Conservation (phyloP, 164 flowering plant species). For the Macadamia tetraphylla region DNA sequence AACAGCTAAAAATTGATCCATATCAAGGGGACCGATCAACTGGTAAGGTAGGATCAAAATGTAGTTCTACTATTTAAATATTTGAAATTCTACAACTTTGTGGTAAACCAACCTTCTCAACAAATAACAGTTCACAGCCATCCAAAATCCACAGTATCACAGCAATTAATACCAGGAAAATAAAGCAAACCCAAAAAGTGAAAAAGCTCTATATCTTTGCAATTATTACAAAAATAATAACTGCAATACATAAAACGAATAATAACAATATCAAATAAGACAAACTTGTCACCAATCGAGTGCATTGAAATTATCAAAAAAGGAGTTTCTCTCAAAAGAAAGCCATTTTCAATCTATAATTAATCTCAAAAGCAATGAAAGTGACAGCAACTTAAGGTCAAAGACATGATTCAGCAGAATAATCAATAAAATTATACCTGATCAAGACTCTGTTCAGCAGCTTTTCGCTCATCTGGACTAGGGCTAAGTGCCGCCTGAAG, state of each 20-base stretch:
- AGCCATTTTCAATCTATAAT: neutral
- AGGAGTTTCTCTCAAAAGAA: too few relatives aligned
- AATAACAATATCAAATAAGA: neutral
- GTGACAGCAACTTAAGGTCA: neutral
- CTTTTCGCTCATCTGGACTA: conserved; percentile 78
- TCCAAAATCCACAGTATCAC: neutral
- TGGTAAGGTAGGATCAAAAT: neutral
- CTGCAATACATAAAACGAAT: neutral
- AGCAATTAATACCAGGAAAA: neutral
- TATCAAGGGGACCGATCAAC: neutral
- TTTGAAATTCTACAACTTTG: neutral
- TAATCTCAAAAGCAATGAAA: neutral
- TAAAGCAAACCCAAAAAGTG: too few relatives aligned
- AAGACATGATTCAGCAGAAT: neutral
- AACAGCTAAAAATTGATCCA: neutral
- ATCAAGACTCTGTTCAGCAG: conserved; percentile 85
- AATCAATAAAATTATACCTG: conserved; percentile 45
- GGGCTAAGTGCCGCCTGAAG: conserved; percentile 90
- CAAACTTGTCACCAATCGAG: neutral
- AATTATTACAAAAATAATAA: neutral
- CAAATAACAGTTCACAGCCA: neutral
- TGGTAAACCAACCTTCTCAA: neutral
- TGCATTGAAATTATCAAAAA: neutral
- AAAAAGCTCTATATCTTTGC: too few relatives aligned
- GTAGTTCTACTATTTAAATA: neutral